Conservation (phyloP, 352 stramenopile species). For the Pythium myriotylum region DNA sequence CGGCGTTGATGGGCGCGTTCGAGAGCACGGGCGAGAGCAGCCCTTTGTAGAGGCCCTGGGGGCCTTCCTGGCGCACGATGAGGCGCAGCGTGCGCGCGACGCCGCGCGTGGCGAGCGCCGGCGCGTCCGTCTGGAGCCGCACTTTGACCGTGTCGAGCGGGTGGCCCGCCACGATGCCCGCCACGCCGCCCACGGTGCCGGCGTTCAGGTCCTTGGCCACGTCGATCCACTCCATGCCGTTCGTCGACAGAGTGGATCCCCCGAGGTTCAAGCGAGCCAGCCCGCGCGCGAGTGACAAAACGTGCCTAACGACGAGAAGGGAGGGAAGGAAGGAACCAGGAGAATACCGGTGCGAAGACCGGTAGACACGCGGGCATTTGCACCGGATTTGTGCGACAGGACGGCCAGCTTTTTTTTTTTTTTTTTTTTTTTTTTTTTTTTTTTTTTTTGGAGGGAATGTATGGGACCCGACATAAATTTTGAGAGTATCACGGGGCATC, state of each 20-base stretch:
- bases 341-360: no score
- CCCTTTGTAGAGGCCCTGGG: conserved; percentile 71
- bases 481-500: no score
- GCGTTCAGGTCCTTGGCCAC: conserved; percentile 84
- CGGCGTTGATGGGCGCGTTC: conserved; percentile 87
- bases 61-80: conserved; percentile 61
- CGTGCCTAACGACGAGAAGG: background rate
- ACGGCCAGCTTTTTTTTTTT: no score
- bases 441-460: no score
- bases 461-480: no score
- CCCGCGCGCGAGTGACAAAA: conserved; percentile 2
- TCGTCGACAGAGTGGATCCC: conserved; percentile 16
- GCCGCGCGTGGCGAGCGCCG: conserved; percentile 31
- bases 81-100: conserved; percentile 51
- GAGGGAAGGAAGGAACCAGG: no score
- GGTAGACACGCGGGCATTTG: no score
- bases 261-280: conserved; percentile 5
- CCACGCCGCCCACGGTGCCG: conserved; percentile 78
- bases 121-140: conserved; percentile 67
- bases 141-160: conserved; percentile 89
- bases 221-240: conserved; percentile 84
- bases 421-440: no score
- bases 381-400: no score
- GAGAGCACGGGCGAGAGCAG: conserved; percentile 77
- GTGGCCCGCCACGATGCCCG: conserved; percentile 77